Evolutionary conservation across 208 protist genomes (phyloP).

Genomic region (Acanthamoeba healyi): DNA sequence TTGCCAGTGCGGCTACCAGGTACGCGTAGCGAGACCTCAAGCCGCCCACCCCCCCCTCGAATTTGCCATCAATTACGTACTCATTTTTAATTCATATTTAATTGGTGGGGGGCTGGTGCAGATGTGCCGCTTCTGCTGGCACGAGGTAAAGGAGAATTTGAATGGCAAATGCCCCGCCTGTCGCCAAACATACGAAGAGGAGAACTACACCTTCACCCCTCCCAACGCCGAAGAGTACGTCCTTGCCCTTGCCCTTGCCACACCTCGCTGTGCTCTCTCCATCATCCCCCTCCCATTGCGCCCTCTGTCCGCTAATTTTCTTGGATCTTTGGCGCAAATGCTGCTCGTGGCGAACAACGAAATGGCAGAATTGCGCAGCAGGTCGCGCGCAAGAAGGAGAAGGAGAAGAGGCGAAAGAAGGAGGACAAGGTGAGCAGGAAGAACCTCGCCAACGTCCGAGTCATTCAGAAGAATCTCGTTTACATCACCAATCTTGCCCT

Average conservation of each 20-base stretch:
- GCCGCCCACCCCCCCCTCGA: neutral
- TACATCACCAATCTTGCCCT: constrained; percentile 93
- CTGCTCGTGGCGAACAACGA: too few species aligned
- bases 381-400: constrained; percentile 59
- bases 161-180: constrained; percentile 92
- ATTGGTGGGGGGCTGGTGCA: constrained; percentile 10
- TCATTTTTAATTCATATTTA: neutral
- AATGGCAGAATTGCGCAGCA: constrained; percentile 54
- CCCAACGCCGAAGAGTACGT: constrained; percentile 75
- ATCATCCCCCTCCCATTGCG: neutral
- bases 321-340: neutral
- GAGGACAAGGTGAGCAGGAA: constrained; percentile 80
- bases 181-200: constrained; percentile 88
- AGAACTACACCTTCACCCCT: constrained; percentile 83
- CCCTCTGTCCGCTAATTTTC: constrained; percentile 49
- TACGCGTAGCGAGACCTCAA: too few species aligned
- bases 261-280: neutral
- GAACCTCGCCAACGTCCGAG: constrained; percentile 88
- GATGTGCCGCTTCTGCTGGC: constrained; percentile 93
- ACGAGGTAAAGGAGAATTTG: constrained; percentile 92
- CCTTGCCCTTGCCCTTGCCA: neutral
- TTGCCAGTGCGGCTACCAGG: constrained; percentile 93
- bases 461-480: constrained; percentile 94
- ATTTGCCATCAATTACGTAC: neutral
- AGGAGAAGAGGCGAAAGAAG: constrained; percentile 72